Evolutionary conservation across 805 yeast genomes (phyloP).

Genomic region (Candida tammaniensis): DNA sequence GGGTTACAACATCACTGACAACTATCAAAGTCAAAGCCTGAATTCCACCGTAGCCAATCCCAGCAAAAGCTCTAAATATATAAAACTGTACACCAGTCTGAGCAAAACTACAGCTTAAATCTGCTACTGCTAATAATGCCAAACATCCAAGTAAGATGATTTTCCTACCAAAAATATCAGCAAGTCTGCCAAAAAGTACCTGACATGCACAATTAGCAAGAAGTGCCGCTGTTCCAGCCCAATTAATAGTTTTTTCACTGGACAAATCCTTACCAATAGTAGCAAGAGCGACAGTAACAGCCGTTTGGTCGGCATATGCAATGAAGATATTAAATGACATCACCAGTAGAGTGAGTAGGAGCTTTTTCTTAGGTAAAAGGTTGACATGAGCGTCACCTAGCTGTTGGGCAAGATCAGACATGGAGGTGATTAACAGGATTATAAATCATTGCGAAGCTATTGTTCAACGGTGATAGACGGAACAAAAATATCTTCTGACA

Average conservation of each 20-base stretch:
- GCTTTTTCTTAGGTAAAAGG: constrained; percentile 30
- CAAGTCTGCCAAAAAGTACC: constrained; percentile 67
- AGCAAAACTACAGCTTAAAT: constrained; percentile 40
- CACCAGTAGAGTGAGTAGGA: constrained; percentile 31
- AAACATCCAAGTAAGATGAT: constrained; percentile 43
- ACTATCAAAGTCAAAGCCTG: constrained; percentile 50
- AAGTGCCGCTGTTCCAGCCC: constrained; percentile 74
- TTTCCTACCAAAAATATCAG: constrained; percentile 62
- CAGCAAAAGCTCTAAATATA: constrained; percentile 53
- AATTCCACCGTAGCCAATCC: constrained; percentile 59
- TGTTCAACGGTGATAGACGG: too few relatives aligned
- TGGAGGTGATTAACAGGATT: too few relatives aligned
- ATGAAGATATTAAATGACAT: constrained; percentile 36
- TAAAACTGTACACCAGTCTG: constrained; percentile 45
- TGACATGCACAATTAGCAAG: constrained; percentile 72
- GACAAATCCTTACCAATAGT: constrained; percentile 41
- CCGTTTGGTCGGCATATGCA: constrained; percentile 44
- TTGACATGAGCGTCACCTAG: constrained; percentile 43
- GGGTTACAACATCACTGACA: constrained; percentile 54
- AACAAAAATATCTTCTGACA: too few relatives aligned
- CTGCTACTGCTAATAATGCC: constrained; percentile 43
- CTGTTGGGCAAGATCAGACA: too few relatives aligned
- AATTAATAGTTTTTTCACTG: constrained; percentile 46
- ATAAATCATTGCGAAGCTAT: too few relatives aligned
- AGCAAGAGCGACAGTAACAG: constrained; percentile 44